Percentiles rank a stretch among this genome's conserved stretches.
Evolutionary conservation across 164 flowering plant genomes (phyloP).

Genomic region (Kalanchoe fedtschenkoi): DNA sequence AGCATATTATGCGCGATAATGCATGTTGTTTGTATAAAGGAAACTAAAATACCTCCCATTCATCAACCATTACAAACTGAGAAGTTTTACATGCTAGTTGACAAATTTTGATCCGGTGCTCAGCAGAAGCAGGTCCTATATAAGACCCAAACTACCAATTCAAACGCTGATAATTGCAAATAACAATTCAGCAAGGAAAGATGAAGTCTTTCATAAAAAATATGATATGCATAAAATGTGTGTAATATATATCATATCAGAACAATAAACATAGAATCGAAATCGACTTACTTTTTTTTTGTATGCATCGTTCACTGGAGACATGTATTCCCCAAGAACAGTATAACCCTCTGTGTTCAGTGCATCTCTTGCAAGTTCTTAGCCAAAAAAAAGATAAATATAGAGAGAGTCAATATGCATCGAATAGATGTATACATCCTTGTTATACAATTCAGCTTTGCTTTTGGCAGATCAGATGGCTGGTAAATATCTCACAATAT

Average conservation of each 20-base stretch:
- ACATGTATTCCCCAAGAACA: slow-evolving; percentile 86
- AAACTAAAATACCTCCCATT: slow-evolving; percentile 68
- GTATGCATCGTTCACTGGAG: slow-evolving; percentile 90
- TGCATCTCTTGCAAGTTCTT: slow-evolving; percentile 92
- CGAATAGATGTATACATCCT: neutral
- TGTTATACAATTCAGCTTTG: too few species aligned
- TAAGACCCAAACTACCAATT: slow-evolving; percentile 2
- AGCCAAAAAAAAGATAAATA: slow-evolving; percentile 10
- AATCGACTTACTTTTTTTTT: slow-evolving; percentile 46
- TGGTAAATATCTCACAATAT: too few species aligned
- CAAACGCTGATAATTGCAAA: neutral
- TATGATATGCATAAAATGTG: neutral
- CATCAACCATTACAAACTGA: slow-evolving; percentile 78
- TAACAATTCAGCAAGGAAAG: neutral
- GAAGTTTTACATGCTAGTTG: slow-evolving; percentile 74
- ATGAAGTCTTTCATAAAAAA: neutral
- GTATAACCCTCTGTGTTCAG: slow-evolving; percentile 45
- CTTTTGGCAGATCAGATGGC: neutral
- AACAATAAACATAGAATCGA: neutral
- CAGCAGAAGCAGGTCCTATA: slow-evolving; percentile 68
- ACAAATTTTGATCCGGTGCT: slow-evolving; percentile 69
- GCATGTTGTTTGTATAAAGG: neutral
- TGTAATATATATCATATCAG: neutral
- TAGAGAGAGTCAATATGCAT: neutral
- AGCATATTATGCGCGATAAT: neutral